phyloP scores from a whole-genome alignment of 176 grass and related monocot species.

The Musa beccarii region DNA sequence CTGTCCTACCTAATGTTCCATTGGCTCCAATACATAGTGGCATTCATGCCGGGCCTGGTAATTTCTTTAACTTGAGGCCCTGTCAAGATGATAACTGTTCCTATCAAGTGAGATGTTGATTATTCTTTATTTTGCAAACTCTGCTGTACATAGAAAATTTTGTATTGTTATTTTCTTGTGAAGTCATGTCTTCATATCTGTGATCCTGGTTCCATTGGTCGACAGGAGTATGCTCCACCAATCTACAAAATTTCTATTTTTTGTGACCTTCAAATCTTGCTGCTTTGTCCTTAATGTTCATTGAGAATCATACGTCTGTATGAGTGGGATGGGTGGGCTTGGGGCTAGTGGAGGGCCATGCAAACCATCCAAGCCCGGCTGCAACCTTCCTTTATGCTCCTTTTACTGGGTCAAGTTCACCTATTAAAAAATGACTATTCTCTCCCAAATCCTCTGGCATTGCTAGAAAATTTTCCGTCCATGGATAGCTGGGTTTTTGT shows the following conservation, averaged over 20 bases:
- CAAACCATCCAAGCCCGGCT: too few relatives aligned
- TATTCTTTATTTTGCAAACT: neutral
- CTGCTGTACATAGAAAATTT: neutral
- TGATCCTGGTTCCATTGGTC: neutral
- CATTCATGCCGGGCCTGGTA: slow-evolving; percentile 84
- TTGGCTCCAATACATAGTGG: slow-evolving; percentile 76
- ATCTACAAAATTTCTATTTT: neutral
- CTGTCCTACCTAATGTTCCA: slow-evolving; percentile 54
- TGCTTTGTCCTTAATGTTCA: too few relatives aligned
- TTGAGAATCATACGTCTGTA: too few relatives aligned
- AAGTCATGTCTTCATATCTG: too few relatives aligned
- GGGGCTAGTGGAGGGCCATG: too few relatives aligned
- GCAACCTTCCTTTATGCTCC: too few relatives aligned
- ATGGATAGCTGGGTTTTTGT: neutral
- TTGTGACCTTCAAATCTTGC: too few relatives aligned
- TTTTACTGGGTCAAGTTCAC: too few relatives aligned
- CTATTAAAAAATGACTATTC: neutral
- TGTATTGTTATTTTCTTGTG: neutral
- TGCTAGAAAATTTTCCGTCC: neutral
- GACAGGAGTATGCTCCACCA: neutral
- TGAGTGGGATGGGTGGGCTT: too few relatives aligned
- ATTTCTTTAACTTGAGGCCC: slow-evolving; percentile 10
- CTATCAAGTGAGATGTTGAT: neutral
- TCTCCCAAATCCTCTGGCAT: neutral
- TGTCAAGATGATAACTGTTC: neutral